Base-by-base conservation (phyloP, 2,329 filamentous ascomycete genomes). In the Fusarium sp. region DNA sequence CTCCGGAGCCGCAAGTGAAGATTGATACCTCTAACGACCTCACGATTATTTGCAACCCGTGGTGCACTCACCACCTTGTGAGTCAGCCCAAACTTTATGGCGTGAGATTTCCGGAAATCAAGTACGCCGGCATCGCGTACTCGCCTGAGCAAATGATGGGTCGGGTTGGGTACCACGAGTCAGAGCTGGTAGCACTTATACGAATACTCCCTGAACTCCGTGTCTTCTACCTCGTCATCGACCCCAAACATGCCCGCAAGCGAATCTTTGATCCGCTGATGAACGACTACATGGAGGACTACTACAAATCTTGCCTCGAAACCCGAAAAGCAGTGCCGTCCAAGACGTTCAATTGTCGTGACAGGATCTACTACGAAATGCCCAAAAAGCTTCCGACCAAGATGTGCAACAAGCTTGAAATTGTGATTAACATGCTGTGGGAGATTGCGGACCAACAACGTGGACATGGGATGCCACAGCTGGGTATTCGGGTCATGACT, bases 101-200 rank as follows among this genome's bases (percentile, higher is more conserved):
- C 15, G 6, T 8, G 16, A n/a, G 5, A 35, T 35, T 8, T 5
- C 33, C 33, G 10, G 33, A 10, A n/a, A 28, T 48, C 24, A 39
- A 37, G 18, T 42, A 41, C 10, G 21, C 13, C 13, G 50, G 35
- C 15, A 16, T 60, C 24, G 37, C 23, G 13, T 57, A 24, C 16
- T 16, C 12, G 12, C 4, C 31, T 16, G 6, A 1, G 5, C 0
- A n/a, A n/a, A n/a, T 15, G 26, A 5, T 13, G 3, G 6, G 9
- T 0, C 5, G 8, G 8, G 2, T 10, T 1, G 2, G 12, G 6
- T 6, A 8, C 33, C 3, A 4, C 9, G 0, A 2, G 2, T 5
- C 8, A 7, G 1, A 9, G 16, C 12, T 44, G 13, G 28, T 11
- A 13, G 21, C 6, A 2, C 20, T 49, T 12, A 18, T 42, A 3